A percentile compares a stretch with the other conserved stretches of the same genome.
Evolutionary conservation across 345 rosid genomes (phyloP).

Genomic region (Eutrema japonicum): DNA sequence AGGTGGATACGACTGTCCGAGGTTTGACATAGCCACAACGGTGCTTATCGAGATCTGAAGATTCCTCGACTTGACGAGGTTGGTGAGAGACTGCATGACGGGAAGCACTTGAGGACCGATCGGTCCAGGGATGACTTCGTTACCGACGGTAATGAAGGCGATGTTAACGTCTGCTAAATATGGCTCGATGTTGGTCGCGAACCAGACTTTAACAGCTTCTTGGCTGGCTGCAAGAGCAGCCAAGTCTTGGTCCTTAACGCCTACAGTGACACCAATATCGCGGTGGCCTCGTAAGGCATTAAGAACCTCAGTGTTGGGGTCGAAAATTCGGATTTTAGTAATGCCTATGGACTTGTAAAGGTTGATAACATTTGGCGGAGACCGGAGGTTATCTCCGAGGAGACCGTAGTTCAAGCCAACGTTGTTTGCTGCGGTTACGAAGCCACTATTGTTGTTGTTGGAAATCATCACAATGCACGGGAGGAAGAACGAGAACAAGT

Average conservation of each 20-base stretch:
- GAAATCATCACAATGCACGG: slow-evolving; percentile 9
- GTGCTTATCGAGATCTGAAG: slow-evolving; percentile 41
- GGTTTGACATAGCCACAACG: slow-evolving; percentile 12
- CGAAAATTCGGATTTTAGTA: slow-evolving; percentile 43
- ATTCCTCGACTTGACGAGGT: slow-evolving; percentile 29
- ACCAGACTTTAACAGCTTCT: slow-evolving; percentile 43
- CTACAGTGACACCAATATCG: slow-evolving; percentile 38
- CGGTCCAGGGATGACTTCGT: slow-evolving; percentile 50
- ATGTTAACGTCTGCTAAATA: slow-evolving; percentile 42
- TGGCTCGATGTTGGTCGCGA: slow-evolving; percentile 35
- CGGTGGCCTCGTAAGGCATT: slow-evolving; percentile 41
- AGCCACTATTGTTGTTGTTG: slow-evolving; percentile 9
- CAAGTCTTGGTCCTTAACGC: slow-evolving; percentile 46
- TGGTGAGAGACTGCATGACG: slow-evolving; percentile 44
- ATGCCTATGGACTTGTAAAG: slow-evolving; percentile 46
- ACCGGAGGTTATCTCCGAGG: slow-evolving; percentile 50
- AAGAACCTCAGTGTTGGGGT: slow-evolving; percentile 42
- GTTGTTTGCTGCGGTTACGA: slow-evolving; percentile 3
- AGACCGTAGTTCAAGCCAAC: slow-evolving; percentile 50
- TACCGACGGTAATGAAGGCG: slow-evolving; percentile 44
- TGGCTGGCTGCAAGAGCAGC: slow-evolving; percentile 29
- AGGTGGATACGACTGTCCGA: slow-evolving; percentile 51
- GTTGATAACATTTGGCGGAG: slow-evolving; percentile 45
- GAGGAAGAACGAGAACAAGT: slow-evolving; percentile 20
- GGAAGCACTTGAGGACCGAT: slow-evolving; percentile 31